These are phyloP conservation scores for Phytopythium kandeliae DNA, from an alignment of 352 stramenopile genomes.

Conservation along the genomic window DNA sequence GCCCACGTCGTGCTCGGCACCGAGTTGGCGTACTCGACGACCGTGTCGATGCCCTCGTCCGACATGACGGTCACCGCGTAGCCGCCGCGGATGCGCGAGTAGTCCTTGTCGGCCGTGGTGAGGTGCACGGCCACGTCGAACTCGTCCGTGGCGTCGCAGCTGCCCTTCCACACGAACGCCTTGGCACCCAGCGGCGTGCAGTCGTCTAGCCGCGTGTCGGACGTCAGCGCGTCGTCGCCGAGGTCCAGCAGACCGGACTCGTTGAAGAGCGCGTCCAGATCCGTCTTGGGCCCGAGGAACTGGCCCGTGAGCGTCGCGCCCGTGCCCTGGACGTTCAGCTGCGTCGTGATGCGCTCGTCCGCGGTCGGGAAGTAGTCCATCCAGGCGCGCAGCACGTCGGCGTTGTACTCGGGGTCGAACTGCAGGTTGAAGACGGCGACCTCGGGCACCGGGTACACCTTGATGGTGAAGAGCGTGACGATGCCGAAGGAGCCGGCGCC, in stretches of 20 bases:
- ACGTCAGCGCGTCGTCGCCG: constrained; percentile 19
- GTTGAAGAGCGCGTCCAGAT: constrained; percentile 31
- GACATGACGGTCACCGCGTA: constrained; percentile 38
- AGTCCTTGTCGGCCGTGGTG: constrained; percentile 30
- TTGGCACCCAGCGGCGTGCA: constrained; percentile 47
- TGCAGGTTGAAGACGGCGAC: constrained; percentile 41
- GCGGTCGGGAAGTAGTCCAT: constrained; percentile 50
- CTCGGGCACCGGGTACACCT: constrained; percentile 32
- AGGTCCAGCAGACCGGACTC: constrained; percentile 23
- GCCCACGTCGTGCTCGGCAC: constrained; percentile 35
- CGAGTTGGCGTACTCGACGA: constrained; percentile 12
- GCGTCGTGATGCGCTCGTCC: constrained; percentile 40
- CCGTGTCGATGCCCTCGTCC: constrained; percentile 25
- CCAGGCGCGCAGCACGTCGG: constrained; percentile 31
- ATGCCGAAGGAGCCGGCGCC: constrained; percentile 51
- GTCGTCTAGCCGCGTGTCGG: constrained; percentile 29
- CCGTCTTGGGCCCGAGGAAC: constrained; percentile 28
- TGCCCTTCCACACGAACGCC: constrained; percentile 36
- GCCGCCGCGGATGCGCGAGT: constrained; percentile 41
- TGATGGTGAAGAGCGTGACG: constrained; percentile 43
- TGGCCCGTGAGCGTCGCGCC: constrained; percentile 31
- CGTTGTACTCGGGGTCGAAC: constrained; percentile 26
- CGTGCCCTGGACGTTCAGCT: constrained; percentile 32
- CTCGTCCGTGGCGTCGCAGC: constrained; percentile 30
- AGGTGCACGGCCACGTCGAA: constrained; percentile 29